Conservation (phyloP, 768 basidiomycete species). For the Amanita fuliginea region DNA sequence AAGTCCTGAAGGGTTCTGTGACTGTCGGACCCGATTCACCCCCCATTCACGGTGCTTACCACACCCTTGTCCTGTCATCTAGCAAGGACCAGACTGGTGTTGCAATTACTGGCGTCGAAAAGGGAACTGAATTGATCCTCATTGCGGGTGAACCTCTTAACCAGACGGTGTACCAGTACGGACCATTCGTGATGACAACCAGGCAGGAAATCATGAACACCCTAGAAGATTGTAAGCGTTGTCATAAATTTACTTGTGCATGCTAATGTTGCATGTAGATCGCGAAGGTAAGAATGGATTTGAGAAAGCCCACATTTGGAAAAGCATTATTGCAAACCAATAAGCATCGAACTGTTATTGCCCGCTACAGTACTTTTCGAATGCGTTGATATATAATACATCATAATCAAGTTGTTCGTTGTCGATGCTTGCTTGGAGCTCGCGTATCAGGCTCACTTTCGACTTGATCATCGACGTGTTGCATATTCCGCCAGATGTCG, state of each 20-base stretch:
- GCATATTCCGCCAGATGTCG: constrained; percentile 66
- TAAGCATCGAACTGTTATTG: constrained; percentile 9
- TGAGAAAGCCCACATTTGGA: constrained; percentile 82
- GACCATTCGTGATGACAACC: constrained; percentile 81
- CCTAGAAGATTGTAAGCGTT: constrained; percentile 58
- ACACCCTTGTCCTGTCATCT: constrained; percentile 78
- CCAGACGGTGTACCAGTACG: constrained; percentile 81
- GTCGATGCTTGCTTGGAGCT: constrained; percentile 16
- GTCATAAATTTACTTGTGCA: not conserved
- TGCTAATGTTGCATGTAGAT: constrained; percentile 29
- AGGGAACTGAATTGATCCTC: constrained; percentile 66
- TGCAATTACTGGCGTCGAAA: constrained; percentile 41
- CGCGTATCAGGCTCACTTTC: constrained; percentile 15
- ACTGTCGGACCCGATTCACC: constrained; percentile 39
- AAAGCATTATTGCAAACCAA: constrained; percentile 61
- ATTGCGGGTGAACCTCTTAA: constrained; percentile 85
- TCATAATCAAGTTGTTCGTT: not conserved
- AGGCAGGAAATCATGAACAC: constrained; percentile 75
- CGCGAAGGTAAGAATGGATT: constrained; percentile 77
- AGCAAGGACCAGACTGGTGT: constrained; percentile 55
- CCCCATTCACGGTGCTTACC: constrained; percentile 41
- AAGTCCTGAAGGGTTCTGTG: constrained; percentile 60
- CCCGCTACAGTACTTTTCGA: not conserved
- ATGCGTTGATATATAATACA: not conserved
- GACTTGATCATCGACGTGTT: constrained; percentile 30